A percentile compares a stretch with the other conserved stretches of the same genome.
These are phyloP conservation scores for Dictyostelium firmibasis DNA, from an alignment of 78 protist genomes.

Conservation along the genomic window DNA sequence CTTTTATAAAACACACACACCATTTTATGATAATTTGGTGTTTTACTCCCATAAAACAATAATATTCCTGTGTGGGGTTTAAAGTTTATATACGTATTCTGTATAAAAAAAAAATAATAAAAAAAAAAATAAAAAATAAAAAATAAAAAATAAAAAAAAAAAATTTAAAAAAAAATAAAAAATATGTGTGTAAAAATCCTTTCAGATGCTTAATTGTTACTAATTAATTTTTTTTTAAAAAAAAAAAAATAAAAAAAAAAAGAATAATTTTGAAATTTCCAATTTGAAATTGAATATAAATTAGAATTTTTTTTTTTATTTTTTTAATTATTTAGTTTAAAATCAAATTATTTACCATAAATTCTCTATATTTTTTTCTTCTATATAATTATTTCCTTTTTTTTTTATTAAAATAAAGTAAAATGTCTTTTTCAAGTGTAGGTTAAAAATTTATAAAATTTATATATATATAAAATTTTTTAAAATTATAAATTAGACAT, in stretches of 20 bases:
- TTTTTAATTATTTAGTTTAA: not conserved
- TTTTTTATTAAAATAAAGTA: not conserved
- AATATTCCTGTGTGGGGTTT: not conserved
- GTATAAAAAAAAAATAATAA: not conserved
- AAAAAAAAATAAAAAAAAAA: not conserved
- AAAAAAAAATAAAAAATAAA: not conserved
- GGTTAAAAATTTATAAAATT: not conserved
- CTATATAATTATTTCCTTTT: not conserved
- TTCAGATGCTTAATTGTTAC: not conserved
- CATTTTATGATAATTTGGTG: not conserved
- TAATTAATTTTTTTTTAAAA: too few species aligned
- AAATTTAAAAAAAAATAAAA: not conserved
- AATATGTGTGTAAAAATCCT: not conserved
- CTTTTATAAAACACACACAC: not conserved
- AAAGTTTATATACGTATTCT: not conserved
- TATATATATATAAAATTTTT: too few species aligned
- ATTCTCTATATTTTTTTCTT: not conserved
- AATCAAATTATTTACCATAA: not conserved
- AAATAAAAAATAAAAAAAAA: not conserved
- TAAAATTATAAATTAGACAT: too few species aligned
- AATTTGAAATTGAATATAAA: not conserved
- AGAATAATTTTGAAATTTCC: not conserved
- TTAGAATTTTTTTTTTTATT: too few species aligned
- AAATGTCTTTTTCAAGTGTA: constrained; percentile 2
- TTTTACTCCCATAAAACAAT: not conserved